These are phyloP conservation scores for Zygosaccharomyces siamensis DNA, from an alignment of 805 yeast genomes.

Conservation along the genomic window DNA sequence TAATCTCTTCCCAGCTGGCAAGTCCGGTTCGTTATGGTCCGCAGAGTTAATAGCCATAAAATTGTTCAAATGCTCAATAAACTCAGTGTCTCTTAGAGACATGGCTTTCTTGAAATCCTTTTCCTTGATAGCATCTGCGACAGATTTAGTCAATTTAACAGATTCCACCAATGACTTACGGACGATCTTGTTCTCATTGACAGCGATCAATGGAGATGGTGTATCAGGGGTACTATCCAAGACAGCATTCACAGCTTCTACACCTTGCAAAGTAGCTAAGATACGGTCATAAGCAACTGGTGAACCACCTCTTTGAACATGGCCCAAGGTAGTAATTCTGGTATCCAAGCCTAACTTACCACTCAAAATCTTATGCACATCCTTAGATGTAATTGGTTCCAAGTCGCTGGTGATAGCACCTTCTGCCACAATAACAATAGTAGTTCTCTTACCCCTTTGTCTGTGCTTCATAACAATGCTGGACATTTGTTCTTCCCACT, in stretches of 20 bases:
- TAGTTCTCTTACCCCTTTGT: slow-evolving; percentile 66
- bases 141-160: slow-evolving; percentile 63
- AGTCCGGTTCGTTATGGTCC: slow-evolving; percentile 56
- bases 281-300: slow-evolving; percentile 72
- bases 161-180: slow-evolving; percentile 69
- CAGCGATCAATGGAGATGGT: slow-evolving; percentile 77
- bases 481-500: slow-evolving; percentile 67
- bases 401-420: slow-evolving; percentile 73
- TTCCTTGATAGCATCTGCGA: slow-evolving; percentile 60
- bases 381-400: slow-evolving; percentile 59
- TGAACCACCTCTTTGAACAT: slow-evolving; percentile 79
- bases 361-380: slow-evolving; percentile 62
- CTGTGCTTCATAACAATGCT: slow-evolving; percentile 61
- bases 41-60: slow-evolving; percentile 65
- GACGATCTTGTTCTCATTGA: slow-evolving; percentile 64
- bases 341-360: slow-evolving; percentile 68
- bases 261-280: slow-evolving; percentile 75
- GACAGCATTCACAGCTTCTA: slow-evolving; percentile 73
- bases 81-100: slow-evolving; percentile 64
- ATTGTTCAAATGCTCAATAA: slow-evolving; percentile 58
- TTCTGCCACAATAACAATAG: slow-evolving; percentile 77
- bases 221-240: slow-evolving; percentile 61
- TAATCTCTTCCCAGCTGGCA: slow-evolving; percentile 50
- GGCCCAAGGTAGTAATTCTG: slow-evolving; percentile 72
- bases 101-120: slow-evolving; percentile 69